These are phyloP conservation scores for Colletotrichum sp. DNA, from an alignment of 2,329 filamentous ascomycete genomes.

Conservation along the genomic window DNA sequence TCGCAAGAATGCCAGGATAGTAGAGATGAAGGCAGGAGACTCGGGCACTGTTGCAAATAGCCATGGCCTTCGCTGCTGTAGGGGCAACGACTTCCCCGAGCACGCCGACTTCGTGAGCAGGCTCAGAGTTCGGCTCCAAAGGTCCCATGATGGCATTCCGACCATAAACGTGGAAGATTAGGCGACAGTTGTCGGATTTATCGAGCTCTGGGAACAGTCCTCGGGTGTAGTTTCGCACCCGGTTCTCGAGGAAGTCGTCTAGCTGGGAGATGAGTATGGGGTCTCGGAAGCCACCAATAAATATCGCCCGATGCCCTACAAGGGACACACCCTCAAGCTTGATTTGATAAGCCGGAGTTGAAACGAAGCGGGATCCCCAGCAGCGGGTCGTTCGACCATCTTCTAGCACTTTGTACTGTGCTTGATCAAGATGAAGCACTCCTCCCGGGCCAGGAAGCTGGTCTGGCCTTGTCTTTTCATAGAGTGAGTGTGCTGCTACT, in stretches of 20 bases:
- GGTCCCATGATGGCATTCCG: conserved; percentile 30
- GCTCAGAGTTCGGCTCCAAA: conserved; percentile 26
- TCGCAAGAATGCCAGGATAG: conserved; percentile 56
- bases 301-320: conserved; percentile 49
- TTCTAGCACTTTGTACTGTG: conserved; percentile 40
- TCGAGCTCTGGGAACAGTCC: conserved; percentile 26
- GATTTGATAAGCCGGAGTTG: conserved; percentile 41
- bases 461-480: conserved; percentile 60
- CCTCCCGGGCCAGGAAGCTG: conserved; percentile 55
- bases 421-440: conserved; percentile 42
- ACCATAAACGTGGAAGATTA: conserved; percentile 54
- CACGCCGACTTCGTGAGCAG: conserved; percentile 47
- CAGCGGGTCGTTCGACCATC: conserved; percentile 39
- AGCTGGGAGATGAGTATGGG: conserved; percentile 50
- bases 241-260: conserved; percentile 34
- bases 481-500: conserved; percentile 59
- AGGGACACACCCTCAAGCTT: conserved; percentile 53
- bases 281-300: conserved; percentile 50
- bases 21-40: conserved; percentile 44
- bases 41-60: conserved; percentile 31
- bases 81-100: conserved; percentile 50
- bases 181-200: conserved; percentile 34
- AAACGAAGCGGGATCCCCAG: conserved; percentile 39
- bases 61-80: conserved; percentile 48
- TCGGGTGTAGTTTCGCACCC: conserved; percentile 22